Percentiles rank a stretch among this genome's conserved stretches.
Evolutionary conservation across 352 stramenopile genomes (phyloP).

Genomic region (Vaucheria bursata): DNA sequence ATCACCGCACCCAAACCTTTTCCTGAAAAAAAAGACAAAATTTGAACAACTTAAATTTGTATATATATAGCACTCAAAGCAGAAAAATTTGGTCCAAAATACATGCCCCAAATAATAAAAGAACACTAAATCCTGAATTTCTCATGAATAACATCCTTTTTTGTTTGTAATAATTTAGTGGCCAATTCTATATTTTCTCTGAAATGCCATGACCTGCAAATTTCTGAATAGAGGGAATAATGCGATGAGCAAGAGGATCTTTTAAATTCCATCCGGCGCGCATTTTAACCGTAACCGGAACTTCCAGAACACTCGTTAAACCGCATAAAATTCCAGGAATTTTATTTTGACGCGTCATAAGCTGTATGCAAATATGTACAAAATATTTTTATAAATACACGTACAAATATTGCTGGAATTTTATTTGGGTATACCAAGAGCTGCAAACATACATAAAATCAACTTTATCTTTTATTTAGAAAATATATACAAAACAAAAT

Average conservation of each 20-base stretch:
- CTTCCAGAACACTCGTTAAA: constrained; percentile 52
- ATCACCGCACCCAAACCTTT: constrained; percentile 42
- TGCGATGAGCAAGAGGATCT: constrained; percentile 80
- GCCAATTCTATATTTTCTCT: no score
- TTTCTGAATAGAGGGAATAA: constrained; percentile 78
- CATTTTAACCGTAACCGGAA: constrained; percentile 93
- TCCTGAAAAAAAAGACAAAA: no score
- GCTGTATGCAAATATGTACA: no score
- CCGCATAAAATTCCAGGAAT: neutral
- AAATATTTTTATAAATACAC: constrained; percentile 24
- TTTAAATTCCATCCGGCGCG: constrained; percentile 92
- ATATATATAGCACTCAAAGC: no score
- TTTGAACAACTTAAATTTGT: no score
- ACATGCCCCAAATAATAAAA: no score
- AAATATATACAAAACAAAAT: constrained; percentile 28
- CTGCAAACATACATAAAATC: constrained; percentile 33
- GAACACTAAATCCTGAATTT: no score
- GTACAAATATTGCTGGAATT: constrained; percentile 25
- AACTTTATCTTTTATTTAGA: constrained; percentile 21
- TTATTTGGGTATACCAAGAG: constrained; percentile 26
- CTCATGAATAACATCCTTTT: no score
- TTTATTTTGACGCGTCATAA: neutral
- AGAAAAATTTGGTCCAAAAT: no score
- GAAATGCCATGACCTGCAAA: constrained; percentile 11
- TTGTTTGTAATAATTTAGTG: no score